Evolutionary conservation across 352 stramenopile species (phyloP), one percentile per base, ranked within the genome.

Genomic region (Globisporangium emineosum): DNA sequence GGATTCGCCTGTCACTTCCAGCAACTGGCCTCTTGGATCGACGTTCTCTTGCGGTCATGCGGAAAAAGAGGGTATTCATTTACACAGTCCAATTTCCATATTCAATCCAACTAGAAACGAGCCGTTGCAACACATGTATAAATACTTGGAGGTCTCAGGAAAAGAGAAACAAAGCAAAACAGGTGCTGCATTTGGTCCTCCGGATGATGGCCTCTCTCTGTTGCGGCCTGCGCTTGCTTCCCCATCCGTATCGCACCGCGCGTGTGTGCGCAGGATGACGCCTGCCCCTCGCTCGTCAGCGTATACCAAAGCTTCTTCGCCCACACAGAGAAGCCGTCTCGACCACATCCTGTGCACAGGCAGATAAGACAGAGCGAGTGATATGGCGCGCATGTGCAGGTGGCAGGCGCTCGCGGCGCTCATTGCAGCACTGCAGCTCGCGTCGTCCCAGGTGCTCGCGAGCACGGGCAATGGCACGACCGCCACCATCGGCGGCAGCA

Each of bases 381-480:
- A 47, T 30, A 65, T 65, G 60, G 60, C 60, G 35, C 25, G 40
- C 40, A 29, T 55, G 25, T 23, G 21, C 32, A 23, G n/a, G n/a
- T 33, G 60, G 35, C 42, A 55, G 19, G 35, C 35, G 32, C 61
- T 67, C 29, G 32, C 33, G 1, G 62, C 35, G 12, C 6, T 62
- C 3, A 21, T 40, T 2, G 54, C 62, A 32, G 29, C 33, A 42
- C 33, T 67, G 42, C 56, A 57, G 42, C 29, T 60, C 12, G 3
- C 37, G 13, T 27, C 54, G 2, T 37, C 37, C 30, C 30, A 27
- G 23, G 58, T 51, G 32, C 9, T n/a, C 23, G 56, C 45, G 43
- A 68, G 62, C 47, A 32, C 25, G 15, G 62, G 54, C 29, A 67
- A 62, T 53, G 42, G 62, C 25, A 57, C 62, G 3, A 19, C 62